Percentiles rank a stretch among this genome's conserved stretches.
Evolutionary conservation across 2,329 filamentous ascomycete genomes (phyloP).

Genomic region (Coleophoma cylindrospora): DNA sequence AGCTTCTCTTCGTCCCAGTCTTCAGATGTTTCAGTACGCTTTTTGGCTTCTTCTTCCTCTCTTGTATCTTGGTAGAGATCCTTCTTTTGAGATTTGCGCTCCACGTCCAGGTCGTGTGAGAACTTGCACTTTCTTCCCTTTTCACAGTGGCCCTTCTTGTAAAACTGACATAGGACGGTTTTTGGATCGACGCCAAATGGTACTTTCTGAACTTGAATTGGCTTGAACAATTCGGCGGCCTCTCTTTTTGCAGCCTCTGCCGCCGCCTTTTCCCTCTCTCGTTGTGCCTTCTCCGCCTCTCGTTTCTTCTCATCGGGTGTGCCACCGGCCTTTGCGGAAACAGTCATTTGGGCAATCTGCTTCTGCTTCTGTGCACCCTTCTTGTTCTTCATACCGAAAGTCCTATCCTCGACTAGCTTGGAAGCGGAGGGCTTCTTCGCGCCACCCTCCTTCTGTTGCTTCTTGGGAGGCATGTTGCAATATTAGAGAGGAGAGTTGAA

Average conservation of each 20-base stretch:
- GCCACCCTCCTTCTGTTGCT: conserved; percentile 41
- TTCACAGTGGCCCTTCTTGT: conserved; percentile 94
- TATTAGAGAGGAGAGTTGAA: too few species aligned
- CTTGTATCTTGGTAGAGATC: conserved; percentile 84
- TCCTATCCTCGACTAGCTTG: conserved; percentile 77
- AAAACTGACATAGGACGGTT: conserved; percentile 94
- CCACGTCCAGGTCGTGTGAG: conserved; percentile 82
- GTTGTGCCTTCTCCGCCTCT: conserved; percentile 59
- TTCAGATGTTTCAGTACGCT: conserved; percentile 88
- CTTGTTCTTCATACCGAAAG: conserved; percentile 99
- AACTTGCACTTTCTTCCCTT: conserved; percentile 99
- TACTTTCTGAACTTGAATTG: conserved; percentile 94
- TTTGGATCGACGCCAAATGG: conserved; percentile 98
- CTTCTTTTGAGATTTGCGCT: conserved; percentile 89
- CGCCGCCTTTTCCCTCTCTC: conserved; percentile 86
- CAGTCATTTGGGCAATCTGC: conserved; percentile 78
- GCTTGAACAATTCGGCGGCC: conserved; percentile 75
- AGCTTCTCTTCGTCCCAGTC: conserved; percentile 98
- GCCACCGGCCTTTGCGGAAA: conserved; percentile 68
- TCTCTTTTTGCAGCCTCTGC: conserved; percentile 81
- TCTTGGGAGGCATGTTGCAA: conserved; percentile 68
- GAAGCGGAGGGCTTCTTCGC: conserved; percentile 50
- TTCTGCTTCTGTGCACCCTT: conserved; percentile 89
- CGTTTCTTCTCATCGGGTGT: conserved; percentile 85
- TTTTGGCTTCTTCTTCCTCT: conserved; percentile 66